phyloP scores from a whole-genome alignment of 1,139 yeast species.

The Hansenula anomala region DNA sequence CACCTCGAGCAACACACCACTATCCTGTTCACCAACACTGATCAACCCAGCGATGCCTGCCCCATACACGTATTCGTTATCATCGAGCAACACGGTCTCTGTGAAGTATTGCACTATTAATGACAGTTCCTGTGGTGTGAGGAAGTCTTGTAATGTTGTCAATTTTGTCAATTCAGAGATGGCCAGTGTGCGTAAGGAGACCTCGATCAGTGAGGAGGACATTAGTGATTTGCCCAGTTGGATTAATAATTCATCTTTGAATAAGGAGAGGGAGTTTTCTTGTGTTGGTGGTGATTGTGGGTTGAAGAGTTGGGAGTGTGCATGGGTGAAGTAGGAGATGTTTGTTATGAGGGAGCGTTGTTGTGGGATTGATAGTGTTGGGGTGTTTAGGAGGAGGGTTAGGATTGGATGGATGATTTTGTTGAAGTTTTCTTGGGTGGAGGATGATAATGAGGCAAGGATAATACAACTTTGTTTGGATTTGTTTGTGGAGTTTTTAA shows the following conservation, averaged over 20 bases:
- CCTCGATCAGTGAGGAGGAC: conserved; percentile 61
- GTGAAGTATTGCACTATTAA: conserved; percentile 64
- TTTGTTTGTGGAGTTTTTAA: conserved; percentile 41
- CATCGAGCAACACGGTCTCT: conserved; percentile 50
- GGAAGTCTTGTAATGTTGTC: conserved; percentile 39
- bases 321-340: conserved; percentile 48
- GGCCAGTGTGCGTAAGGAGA: conserved; percentile 62
- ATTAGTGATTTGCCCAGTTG: conserved; percentile 63
- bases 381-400: conserved; percentile 30
- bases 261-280: conserved; percentile 32
- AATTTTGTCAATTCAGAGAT: conserved; percentile 59
- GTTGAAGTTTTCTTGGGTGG: conserved; percentile 40
- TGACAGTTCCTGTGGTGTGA: conserved; percentile 51
- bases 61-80: conserved; percentile 34
- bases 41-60: conserved; percentile 50
- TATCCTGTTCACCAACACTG: conserved; percentile 33
- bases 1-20: conserved; percentile 47
- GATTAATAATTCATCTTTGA: conserved; percentile 64
- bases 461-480: conserved; percentile 56
- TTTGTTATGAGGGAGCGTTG: conserved; percentile 43
- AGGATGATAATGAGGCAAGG: conserved; percentile 51
- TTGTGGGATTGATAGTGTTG: conserved; percentile 51
- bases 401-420: conserved; percentile 36
- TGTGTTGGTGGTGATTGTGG: conserved; percentile 9
- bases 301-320: conserved; percentile 34